phyloP scores from a whole-genome alignment of 2,329 filamentous ascomycete species.

The Fusarium newnesense region DNA sequence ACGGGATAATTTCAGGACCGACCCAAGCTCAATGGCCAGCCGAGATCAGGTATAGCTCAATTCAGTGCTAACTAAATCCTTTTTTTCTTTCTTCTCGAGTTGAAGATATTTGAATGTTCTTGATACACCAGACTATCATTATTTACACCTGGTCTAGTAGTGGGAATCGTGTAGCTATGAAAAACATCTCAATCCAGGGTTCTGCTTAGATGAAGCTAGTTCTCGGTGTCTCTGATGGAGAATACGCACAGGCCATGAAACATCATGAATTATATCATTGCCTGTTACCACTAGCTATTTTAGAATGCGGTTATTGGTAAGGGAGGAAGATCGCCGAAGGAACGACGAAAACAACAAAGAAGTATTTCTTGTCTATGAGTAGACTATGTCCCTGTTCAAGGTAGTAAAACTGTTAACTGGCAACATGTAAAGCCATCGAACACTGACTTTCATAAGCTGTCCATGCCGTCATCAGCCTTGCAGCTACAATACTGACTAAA shows the following conservation, averaged over 20 bases:
- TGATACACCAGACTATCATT: background rate
- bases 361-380: no score
- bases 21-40: conserved; percentile 2
- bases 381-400: background rate
- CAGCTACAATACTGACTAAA: background rate
- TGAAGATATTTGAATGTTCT: background rate
- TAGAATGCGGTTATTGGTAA: no score
- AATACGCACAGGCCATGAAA: background rate
- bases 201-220: background rate
- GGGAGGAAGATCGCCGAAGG: background rate
- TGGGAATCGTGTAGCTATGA: background rate
- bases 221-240: background rate
- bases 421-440: background rate
- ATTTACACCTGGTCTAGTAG: background rate
- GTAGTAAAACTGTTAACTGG: background rate
- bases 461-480: conserved; percentile 12
- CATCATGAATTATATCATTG: background rate
- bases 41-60: background rate
- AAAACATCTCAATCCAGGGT: background rate
- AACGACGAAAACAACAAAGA: background rate
- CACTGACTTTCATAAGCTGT: background rate
- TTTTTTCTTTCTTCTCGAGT: no score
- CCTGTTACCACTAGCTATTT: background rate
- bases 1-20: conserved; percentile 33
- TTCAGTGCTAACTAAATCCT: background rate